These are phyloP conservation scores for Talaromyces sp. DNA, from an alignment of 2,329 filamentous ascomycete genomes.

Conservation along the genomic window DNA sequence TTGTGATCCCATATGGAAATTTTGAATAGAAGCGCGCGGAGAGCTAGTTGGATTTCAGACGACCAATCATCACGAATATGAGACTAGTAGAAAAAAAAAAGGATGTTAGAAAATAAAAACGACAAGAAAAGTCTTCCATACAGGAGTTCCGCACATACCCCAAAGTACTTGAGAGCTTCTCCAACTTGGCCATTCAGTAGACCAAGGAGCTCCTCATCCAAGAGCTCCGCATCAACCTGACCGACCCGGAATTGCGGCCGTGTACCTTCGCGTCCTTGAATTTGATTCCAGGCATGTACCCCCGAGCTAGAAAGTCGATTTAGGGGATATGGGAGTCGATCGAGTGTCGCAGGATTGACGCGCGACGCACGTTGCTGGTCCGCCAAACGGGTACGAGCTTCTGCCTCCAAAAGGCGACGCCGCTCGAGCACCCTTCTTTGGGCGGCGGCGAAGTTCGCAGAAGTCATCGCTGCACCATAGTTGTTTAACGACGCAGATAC, in stretches of 20 bases:
- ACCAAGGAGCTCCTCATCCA: conserved; percentile 88
- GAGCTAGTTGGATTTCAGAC: conserved; percentile 72
- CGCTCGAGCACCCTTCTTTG: conserved; percentile 81
- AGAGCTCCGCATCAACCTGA: conserved; percentile 89
- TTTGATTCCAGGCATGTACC: conserved; percentile 61
- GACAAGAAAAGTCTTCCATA: neutral
- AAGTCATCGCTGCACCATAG: conserved; percentile 47
- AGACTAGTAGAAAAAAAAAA: conserved; percentile 26
- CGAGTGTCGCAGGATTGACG: conserved; percentile 50
- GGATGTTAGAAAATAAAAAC: neutral
- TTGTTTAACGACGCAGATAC: neutral
- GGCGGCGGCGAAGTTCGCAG: conserved; percentile 76
- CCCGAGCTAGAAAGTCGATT: conserved; percentile 46
- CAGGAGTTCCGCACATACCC: conserved; percentile 45
- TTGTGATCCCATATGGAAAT: conserved; percentile 95
- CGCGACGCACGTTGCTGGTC: conserved; percentile 44
- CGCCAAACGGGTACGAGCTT: conserved; percentile 53
- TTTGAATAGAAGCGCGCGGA: conserved; percentile 84
- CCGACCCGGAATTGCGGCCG: conserved; percentile 86
- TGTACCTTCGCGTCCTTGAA: conserved; percentile 72
- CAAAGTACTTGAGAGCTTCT: conserved; percentile 83
- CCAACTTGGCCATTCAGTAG: conserved; percentile 80
- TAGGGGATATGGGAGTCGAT: conserved; percentile 60
- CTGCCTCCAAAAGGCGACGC: conserved; percentile 68
- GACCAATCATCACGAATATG: conserved; percentile 82